Base-by-base conservation (phyloP, 176 grass and related monocot genomes). In the Thinopyrum elongatum region DNA sequence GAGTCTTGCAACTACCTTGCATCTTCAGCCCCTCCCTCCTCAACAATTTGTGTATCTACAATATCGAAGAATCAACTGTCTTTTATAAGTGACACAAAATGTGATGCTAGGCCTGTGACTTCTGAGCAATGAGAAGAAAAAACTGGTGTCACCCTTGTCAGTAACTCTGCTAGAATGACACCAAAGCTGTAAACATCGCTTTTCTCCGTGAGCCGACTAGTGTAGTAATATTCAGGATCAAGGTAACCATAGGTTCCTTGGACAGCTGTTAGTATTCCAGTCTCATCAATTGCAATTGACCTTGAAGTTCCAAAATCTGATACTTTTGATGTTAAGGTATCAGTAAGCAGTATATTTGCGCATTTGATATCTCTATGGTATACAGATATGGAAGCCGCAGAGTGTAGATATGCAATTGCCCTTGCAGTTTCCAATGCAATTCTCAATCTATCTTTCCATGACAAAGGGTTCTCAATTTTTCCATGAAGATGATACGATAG, bases 281-380 rank as follows among this genome's bases (percentile, higher is more conserved):
- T 89, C 77, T 81, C 88, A 12, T 89, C 70, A 12, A 81, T 49
- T 61, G 88, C 65, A 23, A 85, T 76, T 81, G 88, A 89, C 2
- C 77, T 89, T 61, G 88, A 89, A 28, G 88, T 70, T 29, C 88
- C 88, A 89, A 89, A 89, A 61, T 89, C 88, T 12, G 77, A 85
- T 13, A 85, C 62, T n/a, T 89, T 92, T 10, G 83, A 19, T 53
- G 26, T 60, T 62, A 89, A 75, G 35, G 16, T 34, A 68, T 89
- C 90, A 22, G 83, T 85, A 33, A 92, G 72, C 17, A 92, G 28
- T 66, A 92, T 83, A 31, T 92, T 92, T 73, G 77, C 59, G n/a
- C 23, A 92, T 31, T 92, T 92, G 39, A 92, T 82, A 31, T 92
- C 86, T 86, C 90, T 89, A 17, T 92, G 86, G 42, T 86, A 88